These are phyloP conservation scores for Coprinopsis strossmayeri DNA, from an alignment of 768 basidiomycete species.

Conservation along the genomic window DNA sequence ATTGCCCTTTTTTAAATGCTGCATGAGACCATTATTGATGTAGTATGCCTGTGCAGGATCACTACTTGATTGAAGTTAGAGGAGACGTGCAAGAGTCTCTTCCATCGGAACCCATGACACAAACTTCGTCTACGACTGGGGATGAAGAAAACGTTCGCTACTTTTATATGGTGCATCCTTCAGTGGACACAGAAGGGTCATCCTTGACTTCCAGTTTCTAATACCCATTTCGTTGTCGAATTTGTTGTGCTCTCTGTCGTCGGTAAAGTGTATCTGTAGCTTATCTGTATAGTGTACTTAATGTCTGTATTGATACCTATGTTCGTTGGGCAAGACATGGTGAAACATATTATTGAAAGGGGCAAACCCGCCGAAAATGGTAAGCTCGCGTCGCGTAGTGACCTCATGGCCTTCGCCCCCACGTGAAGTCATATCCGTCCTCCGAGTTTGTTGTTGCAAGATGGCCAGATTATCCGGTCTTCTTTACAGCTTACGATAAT, in stretches of 20 bases:
- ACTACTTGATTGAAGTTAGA: constrained; percentile 74
- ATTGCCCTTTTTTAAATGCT: constrained; percentile 13
- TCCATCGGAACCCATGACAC: constrained; percentile 57
- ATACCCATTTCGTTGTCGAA: background rate
- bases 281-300: constrained; percentile 13
- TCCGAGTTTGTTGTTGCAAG: background rate
- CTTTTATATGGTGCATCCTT: constrained; percentile 88
- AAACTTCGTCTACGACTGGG: constrained; percentile 39
- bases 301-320: constrained; percentile 11
- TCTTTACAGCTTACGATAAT: background rate
- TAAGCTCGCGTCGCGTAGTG: constrained; percentile 7
- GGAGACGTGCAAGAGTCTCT: constrained; percentile 82
- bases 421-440: background rate
- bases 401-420: background rate
- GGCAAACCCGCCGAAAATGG: constrained; percentile 1
- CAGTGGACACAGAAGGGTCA: constrained; percentile 66
- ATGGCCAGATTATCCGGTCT: background rate
- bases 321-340: too few relatives aligned
- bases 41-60: constrained; percentile 52
- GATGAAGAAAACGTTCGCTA: constrained; percentile 59
- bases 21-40: background rate
- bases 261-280: constrained; percentile 10
- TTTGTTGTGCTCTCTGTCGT: constrained; percentile 14
- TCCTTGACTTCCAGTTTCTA: constrained; percentile 33
- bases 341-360: too few relatives aligned